Conservation (phyloP, 768 basidiomycete genomes). For the Hortiboletus campestris region DNA sequence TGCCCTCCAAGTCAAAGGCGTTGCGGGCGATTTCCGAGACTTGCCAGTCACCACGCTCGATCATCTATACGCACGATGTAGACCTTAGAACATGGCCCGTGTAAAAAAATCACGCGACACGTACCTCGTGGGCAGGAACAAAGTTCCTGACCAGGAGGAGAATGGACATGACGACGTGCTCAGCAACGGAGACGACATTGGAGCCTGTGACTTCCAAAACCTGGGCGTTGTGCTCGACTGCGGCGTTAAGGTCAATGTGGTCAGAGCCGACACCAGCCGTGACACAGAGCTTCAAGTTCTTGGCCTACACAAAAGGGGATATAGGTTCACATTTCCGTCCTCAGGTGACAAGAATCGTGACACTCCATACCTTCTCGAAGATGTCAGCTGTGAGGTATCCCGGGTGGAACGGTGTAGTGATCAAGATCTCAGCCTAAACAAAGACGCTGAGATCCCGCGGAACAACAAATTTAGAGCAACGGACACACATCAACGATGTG, state of each 20-base stretch:
- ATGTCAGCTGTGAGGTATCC: constrained; percentile 78
- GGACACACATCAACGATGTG: constrained; percentile 70
- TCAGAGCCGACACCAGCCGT: constrained; percentile 92
- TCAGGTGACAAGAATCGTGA: background rate
- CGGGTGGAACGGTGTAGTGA: constrained; percentile 86
- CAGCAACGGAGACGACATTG: constrained; percentile 89
- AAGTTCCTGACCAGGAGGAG: constrained; percentile 90
- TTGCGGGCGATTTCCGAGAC: constrained; percentile 80
- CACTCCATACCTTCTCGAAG: constrained; percentile 53
- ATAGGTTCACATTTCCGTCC: background rate
- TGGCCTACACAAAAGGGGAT: constrained; percentile 51
- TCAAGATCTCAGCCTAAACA: constrained; percentile 69
- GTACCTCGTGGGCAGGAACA: constrained; percentile 78
- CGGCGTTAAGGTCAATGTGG: constrained; percentile 87
- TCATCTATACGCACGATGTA: constrained; percentile 50
- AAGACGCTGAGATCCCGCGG: constrained; percentile 12
- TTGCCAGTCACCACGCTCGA: constrained; percentile 83
- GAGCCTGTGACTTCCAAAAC: constrained; percentile 87
- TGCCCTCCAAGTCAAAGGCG: constrained; percentile 86
- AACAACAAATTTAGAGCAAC: background rate
- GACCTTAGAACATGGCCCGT: background rate
- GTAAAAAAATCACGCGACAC: constrained; percentile 2
- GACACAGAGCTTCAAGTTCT: constrained; percentile 85
- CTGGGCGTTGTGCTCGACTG: constrained; percentile 75
- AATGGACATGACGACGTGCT: constrained; percentile 90